Percentiles rank a stretch among this genome's conserved stretches.
phyloP scores from a whole-genome alignment of 2,329 filamentous ascomycete species.

The Geoglossum cookeanum region DNA sequence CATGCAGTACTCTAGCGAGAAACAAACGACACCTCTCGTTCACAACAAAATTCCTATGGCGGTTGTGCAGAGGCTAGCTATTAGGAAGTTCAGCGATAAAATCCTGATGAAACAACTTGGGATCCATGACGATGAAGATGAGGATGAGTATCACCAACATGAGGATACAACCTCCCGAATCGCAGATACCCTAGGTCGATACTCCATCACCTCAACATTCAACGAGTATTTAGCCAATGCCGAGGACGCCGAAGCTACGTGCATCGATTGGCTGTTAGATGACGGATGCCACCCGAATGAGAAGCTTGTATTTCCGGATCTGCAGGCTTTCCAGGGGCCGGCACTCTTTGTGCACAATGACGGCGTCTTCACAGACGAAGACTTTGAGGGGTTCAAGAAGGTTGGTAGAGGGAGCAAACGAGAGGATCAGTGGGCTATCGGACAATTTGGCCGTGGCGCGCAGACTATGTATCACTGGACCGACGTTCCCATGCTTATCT shows the following conservation, averaged over 20 bases:
- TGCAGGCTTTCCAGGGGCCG: slow-evolving; percentile 15
- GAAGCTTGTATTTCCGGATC: slow-evolving; percentile 12
- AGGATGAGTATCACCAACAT: slow-evolving; percentile 18
- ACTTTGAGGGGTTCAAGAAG: slow-evolving; percentile 17
- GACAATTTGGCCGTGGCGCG: slow-evolving; percentile 19
- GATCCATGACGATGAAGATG: slow-evolving; percentile 5
- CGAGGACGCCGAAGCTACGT: slow-evolving; percentile 15
- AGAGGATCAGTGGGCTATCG: slow-evolving; percentile 14
- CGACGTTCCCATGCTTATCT: slow-evolving; percentile 18
- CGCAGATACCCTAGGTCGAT: slow-evolving; percentile 16
- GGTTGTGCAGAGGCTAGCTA: slow-evolving; percentile 7
- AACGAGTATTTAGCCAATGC: slow-evolving; percentile 21
- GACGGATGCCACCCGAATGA: slow-evolving; percentile 6
- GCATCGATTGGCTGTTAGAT: slow-evolving; percentile 18
- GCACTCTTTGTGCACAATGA: slow-evolving; percentile 18
- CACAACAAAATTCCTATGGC: slow-evolving; percentile 10
- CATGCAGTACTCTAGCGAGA: not conserved
- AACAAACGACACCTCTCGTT: not conserved
- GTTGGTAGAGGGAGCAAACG: slow-evolving; percentile 18
- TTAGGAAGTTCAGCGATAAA: slow-evolving; percentile 9
- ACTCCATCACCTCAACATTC: slow-evolving; percentile 17
- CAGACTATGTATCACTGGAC: slow-evolving; percentile 22
- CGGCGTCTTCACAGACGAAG: slow-evolving; percentile 15
- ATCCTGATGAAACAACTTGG: not conserved
- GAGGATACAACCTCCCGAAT: slow-evolving; percentile 16